phyloP scores from a whole-genome alignment of 495 filamentous ascomycete genomes.

The Tuber microsphaerosporum region DNA sequence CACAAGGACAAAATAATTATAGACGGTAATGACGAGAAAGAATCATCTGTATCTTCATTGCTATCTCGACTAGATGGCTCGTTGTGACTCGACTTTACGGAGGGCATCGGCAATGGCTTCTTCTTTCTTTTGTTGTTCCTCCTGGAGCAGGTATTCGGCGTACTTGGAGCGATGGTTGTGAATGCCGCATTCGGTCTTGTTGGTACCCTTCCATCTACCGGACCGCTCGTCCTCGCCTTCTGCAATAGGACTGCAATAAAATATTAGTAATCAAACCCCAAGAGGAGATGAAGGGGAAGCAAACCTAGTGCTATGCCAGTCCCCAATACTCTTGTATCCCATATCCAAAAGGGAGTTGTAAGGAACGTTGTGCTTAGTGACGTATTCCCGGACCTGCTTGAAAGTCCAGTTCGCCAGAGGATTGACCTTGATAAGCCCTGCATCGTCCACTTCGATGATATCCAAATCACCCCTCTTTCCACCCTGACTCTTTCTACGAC shows the following conservation, averaged over 20 bases:
- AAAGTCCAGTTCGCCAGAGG: constrained; percentile 97
- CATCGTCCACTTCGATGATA: constrained; percentile 87
- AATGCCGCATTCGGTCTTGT: constrained; percentile 95
- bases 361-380: constrained; percentile 76
- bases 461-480: constrained; percentile 82
- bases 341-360: constrained; percentile 86
- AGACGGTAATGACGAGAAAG: constrained; percentile 1
- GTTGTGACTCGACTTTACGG: constrained; percentile 41
- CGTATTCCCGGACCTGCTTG: constrained; percentile 76
- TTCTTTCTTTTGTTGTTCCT: constrained; percentile 66
- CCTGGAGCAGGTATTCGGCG: constrained; percentile 68
- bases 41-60: not conserved
- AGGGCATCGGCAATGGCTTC: constrained; percentile 47
- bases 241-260: constrained; percentile 58
- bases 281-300: constrained; percentile 7
- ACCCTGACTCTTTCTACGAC: constrained; percentile 84
- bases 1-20: not conserved
- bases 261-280: constrained; percentile 17
- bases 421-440: constrained; percentile 93
- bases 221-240: constrained; percentile 94
- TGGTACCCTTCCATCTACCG: constrained; percentile 89
- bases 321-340: constrained; percentile 94
- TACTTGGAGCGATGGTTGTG: constrained; percentile 94
- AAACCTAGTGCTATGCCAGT: constrained; percentile 84
- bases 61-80: not conserved